Conservation (phyloP, 2,329 filamentous ascomycete genomes). For the Mollisiaceae sp. region DNA sequence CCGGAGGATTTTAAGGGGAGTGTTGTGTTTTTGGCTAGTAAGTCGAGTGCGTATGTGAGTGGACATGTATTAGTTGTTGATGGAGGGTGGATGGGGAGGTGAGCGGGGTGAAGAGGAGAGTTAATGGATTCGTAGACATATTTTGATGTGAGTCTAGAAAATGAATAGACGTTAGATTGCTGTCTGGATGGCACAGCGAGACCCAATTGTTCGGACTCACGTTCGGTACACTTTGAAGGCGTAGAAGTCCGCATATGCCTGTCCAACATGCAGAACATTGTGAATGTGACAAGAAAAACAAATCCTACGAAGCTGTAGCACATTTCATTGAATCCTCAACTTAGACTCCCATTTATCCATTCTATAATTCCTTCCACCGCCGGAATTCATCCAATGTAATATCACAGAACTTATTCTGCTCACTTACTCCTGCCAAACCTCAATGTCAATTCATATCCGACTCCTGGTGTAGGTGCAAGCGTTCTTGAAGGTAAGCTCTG, state of each 20-base stretch:
- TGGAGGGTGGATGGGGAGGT: slow-evolving; percentile 92
- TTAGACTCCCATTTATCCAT: too few relatives aligned
- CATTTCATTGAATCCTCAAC: too few relatives aligned
- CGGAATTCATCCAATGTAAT: too few relatives aligned
- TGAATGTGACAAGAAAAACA: too few relatives aligned
- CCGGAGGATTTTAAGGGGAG: slow-evolving; percentile 90
- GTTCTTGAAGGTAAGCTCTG: neutral
- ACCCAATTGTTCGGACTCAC: too few relatives aligned
- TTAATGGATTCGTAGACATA: neutral
- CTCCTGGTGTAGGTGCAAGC: neutral
- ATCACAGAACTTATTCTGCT: too few relatives aligned
- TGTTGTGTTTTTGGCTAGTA: slow-evolving; percentile 76
- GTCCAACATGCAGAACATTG: too few relatives aligned
- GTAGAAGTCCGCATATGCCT: too few relatives aligned
- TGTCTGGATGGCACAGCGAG: too few relatives aligned
- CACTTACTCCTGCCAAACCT: slow-evolving; percentile 12
- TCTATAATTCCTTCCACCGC: too few relatives aligned
- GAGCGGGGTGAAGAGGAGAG: slow-evolving; percentile 26
- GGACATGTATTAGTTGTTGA: slow-evolving; percentile 85
- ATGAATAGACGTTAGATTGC: neutral
- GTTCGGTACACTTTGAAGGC: too few relatives aligned
- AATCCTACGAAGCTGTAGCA: too few relatives aligned
- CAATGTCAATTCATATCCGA: slow-evolving; percentile 8
- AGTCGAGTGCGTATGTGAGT: slow-evolving; percentile 79
- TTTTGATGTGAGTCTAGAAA: neutral